phyloP scores from a whole-genome alignment of 2,329 filamentous ascomycete species.

The Clonostachys chloroleuca region DNA sequence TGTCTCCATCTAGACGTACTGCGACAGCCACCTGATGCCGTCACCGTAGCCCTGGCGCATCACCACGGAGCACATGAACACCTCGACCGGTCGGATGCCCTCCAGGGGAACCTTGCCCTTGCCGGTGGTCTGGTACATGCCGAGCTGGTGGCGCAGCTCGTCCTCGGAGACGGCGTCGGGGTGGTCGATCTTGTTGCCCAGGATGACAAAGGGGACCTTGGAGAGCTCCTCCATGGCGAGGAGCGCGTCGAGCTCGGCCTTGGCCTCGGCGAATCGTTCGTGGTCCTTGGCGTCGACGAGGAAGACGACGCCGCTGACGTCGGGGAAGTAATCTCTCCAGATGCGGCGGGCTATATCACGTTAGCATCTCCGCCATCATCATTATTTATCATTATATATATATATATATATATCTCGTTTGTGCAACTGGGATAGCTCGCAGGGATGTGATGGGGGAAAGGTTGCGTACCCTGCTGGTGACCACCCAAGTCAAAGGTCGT shows the following conservation, averaged over 20 bases:
- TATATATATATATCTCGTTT: too few species aligned
- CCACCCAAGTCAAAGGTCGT: conserved; percentile 92
- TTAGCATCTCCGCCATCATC: conserved; percentile 1
- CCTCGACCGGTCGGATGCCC: conserved; percentile 90
- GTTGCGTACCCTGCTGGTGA: conserved; percentile 76
- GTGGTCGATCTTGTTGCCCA: conserved; percentile 99
- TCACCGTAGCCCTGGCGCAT: conserved; percentile 96
- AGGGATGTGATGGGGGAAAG: too few species aligned
- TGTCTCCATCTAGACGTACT: conserved; percentile 69
- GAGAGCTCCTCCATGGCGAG: conserved; percentile 94
- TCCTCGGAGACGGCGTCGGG: conserved; percentile 94
- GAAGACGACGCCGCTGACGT: conserved; percentile 96
- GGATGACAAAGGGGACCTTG: conserved; percentile 92
- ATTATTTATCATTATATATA: background rate
- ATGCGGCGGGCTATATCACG: conserved; percentile 68
- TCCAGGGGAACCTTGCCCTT: conserved; percentile 93
- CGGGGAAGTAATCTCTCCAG: conserved; percentile 96
- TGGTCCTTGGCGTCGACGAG: conserved; percentile 96
- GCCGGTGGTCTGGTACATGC: conserved; percentile 92
- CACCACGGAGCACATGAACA: conserved; percentile 99
- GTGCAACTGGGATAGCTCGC: background rate
- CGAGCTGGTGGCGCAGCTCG: conserved; percentile 85
- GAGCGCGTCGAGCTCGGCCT: conserved; percentile 93
- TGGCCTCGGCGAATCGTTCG: conserved; percentile 89
- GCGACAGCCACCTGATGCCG: conserved; percentile 85